A percentile compares a stretch with the other conserved stretches of the same genome.
Evolutionary conservation across 2,329 filamentous ascomycete genomes (phyloP).

Genomic region (Cytospora mali): DNA sequence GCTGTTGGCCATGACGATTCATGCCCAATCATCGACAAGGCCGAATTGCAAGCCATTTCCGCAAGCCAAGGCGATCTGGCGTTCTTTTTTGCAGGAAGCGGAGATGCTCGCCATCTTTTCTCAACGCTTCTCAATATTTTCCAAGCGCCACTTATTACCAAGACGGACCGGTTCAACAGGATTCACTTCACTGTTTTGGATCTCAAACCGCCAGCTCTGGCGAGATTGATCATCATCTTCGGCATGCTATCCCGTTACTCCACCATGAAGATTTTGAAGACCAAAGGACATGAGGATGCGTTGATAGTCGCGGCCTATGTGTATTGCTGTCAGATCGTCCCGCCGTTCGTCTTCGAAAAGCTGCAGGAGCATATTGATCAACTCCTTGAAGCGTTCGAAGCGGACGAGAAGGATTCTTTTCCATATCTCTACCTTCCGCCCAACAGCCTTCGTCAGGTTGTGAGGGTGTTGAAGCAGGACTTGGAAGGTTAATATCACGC

Average conservation of each 20-base stretch:
- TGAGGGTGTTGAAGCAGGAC: slow-evolving; percentile 24
- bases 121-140: not conserved
- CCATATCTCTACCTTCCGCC: slow-evolving; percentile 18
- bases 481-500: slow-evolving; percentile 1
- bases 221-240: not conserved
- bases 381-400: slow-evolving; percentile 29
- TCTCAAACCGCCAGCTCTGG: not conserved
- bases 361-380: slow-evolving; percentile 29
- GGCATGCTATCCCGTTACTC: not conserved
- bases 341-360: slow-evolving; percentile 29
- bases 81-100: not conserved
- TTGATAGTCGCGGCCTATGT: slow-evolving; percentile 31
- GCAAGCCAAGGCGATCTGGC: not conserved
- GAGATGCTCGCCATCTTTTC: not conserved
- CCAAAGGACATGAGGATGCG: slow-evolving; percentile 10
- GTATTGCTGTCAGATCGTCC: slow-evolving; percentile 29
- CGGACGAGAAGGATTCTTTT: slow-evolving; percentile 9
- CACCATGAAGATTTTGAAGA: not conserved
- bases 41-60: not conserved
- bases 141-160: not conserved
- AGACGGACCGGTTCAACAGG: not conserved
- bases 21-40: not conserved
- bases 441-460: slow-evolving; percentile 23
- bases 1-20: not conserved
- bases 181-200: not conserved